Conservation (phyloP, 2,329 filamentous ascomycete genomes). For the Diplodia seriata region DNA sequence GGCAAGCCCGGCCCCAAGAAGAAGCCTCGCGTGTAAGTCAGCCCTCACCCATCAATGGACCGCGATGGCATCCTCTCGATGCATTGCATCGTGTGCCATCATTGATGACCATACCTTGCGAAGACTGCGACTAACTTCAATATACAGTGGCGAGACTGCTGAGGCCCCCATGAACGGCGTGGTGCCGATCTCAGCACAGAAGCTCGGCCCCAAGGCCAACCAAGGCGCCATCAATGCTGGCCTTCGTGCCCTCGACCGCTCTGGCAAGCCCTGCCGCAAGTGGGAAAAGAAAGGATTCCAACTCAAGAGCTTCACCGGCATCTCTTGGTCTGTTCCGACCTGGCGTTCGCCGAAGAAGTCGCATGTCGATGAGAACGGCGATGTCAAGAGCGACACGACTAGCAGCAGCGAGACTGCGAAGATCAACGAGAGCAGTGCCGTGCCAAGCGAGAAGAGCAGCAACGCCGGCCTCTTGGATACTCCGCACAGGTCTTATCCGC, state of each 20-base stretch:
- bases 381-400: constrained; percentile 63
- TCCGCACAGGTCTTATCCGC: constrained; percentile 26
- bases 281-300: constrained; percentile 85
- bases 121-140: constrained; percentile 37
- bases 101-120: constrained; percentile 35
- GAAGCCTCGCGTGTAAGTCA: constrained; percentile 87
- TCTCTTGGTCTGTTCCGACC: constrained; percentile 78
- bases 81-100: constrained; percentile 1
- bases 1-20: constrained; percentile 96
- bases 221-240: constrained; percentile 97
- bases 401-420: constrained; percentile 64
- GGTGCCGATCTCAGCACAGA: constrained; percentile 64
- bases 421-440: constrained; percentile 64
- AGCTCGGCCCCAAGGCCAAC: constrained; percentile 95
- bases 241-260: constrained; percentile 89
- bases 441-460: constrained; percentile 67
- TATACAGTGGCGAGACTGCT: constrained; percentile 58
- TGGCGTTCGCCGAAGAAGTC: constrained; percentile 78
- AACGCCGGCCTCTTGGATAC: constrained; percentile 56
- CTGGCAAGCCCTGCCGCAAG: constrained; percentile 88
- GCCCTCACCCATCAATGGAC: constrained; percentile 18
- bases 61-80: background rate
- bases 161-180: constrained; percentile 50
- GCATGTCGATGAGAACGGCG: constrained; percentile 62
- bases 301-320: constrained; percentile 91